phyloP scores from a whole-genome alignment of 176 grass and related monocot species.

The Cenchrus fungigraminus region DNA sequence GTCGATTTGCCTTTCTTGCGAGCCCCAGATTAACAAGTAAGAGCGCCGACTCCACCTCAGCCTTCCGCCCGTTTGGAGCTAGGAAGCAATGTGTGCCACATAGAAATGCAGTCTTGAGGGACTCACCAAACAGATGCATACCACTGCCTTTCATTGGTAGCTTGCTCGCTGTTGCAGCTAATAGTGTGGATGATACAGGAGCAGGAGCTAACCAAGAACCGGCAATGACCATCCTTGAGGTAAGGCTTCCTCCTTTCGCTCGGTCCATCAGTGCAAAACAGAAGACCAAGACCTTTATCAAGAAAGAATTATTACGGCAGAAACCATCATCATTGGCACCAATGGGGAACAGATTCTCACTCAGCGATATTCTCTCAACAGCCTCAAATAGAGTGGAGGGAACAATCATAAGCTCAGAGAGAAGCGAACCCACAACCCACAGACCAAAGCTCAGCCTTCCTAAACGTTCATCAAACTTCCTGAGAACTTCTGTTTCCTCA shows the following conservation, averaged over 20 bases:
- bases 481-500: conserved; percentile 76
- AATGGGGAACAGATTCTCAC: conserved; percentile 58
- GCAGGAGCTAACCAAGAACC: conserved; percentile 92
- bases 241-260: conserved; percentile 70
- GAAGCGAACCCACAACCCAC: conserved; percentile 78
- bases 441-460: conserved; percentile 89
- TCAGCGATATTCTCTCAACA: conserved; percentile 71
- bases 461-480: conserved; percentile 84
- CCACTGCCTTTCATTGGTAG: conserved; percentile 69
- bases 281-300: conserved; percentile 82
- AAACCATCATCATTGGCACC: conserved; percentile 69
- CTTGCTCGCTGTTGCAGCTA: conserved; percentile 78
- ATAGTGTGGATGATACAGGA: conserved; percentile 71
- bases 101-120: conserved; percentile 72
- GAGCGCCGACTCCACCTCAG: conserved; percentile 84
- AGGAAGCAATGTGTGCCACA: conserved; percentile 87
- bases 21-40: conserved; percentile 91
- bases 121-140: conserved; percentile 77
- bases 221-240: conserved; percentile 79
- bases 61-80: conserved; percentile 68
- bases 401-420: conserved; percentile 82
- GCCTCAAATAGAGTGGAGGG: conserved; percentile 89
- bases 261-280: conserved; percentile 92
- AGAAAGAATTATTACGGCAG: conserved; percentile 80
- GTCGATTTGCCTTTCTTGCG: conserved; percentile 72